These are phyloP conservation scores for Eimeria praecox DNA, from an alignment of 169 alveolate genomes.

Conservation along the genomic window DNA sequence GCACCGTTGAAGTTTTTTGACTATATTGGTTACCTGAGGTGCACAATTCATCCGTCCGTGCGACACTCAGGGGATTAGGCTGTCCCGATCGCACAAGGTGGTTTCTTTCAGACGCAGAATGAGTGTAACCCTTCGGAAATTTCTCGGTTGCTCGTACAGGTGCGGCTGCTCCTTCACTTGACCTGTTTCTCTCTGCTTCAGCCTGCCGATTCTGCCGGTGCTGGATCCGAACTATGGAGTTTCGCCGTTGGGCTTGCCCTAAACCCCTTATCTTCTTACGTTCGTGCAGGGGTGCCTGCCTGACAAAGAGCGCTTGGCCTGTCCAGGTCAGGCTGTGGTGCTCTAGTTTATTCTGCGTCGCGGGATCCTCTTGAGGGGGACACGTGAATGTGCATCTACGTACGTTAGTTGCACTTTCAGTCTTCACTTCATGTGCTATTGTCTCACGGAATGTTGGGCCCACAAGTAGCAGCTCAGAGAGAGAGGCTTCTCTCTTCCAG, in stretches of 20 bases:
- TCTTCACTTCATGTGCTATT: background rate
- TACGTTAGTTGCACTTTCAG: background rate
- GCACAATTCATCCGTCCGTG: background rate
- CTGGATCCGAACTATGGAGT: background rate
- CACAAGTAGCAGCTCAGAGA: conserved; percentile 32
- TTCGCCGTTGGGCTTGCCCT: background rate
- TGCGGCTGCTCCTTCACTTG: background rate
- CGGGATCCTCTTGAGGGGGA: background rate
- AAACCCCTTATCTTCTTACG: background rate
- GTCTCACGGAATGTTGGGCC: conserved; percentile 72
- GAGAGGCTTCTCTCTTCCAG: conserved; percentile 45
- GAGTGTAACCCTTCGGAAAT: background rate
- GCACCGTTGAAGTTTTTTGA: background rate
- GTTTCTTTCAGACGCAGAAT: background rate
- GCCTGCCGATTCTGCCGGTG: background rate
- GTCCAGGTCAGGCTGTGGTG: background rate
- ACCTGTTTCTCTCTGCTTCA: background rate
- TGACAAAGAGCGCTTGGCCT: background rate
- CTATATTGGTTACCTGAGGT: background rate
- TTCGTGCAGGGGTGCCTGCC: background rate
- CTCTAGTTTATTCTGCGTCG: background rate
- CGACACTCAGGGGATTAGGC: background rate
- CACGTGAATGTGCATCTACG: background rate
- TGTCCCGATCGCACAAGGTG: background rate
- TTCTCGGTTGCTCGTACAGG: background rate